Conservation (phyloP, 1,284 basidiomycete genomes). For the Microbotryum lychnidis-dioicae region DNA sequence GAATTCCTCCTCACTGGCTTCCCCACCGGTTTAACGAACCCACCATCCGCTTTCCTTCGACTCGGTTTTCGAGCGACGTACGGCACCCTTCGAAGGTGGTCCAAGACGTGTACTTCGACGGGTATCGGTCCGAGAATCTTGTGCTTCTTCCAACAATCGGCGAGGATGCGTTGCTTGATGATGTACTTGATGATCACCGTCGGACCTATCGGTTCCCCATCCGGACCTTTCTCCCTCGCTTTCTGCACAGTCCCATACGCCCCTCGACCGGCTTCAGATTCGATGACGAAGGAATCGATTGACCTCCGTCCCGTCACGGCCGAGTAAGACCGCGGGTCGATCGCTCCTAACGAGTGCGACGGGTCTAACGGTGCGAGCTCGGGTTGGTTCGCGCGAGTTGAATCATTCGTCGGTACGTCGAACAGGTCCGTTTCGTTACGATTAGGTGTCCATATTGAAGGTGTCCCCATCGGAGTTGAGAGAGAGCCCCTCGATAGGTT, state of each 20-base stretch:
- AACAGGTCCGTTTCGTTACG: not conserved
- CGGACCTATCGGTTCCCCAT: constrained; percentile 62
- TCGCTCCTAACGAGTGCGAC: constrained; percentile 27
- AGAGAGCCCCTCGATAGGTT: constrained; percentile 27
- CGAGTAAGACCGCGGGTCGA: constrained; percentile 32
- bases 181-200: constrained; percentile 89
- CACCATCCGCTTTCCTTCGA: not conserved
- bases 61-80: constrained; percentile 50
- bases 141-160: constrained; percentile 98
- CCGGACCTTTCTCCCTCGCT: constrained; percentile 64
- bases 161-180: constrained; percentile 94
- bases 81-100: constrained; percentile 65
- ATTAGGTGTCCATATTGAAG: not conserved
- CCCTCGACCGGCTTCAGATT: constrained; percentile 82
- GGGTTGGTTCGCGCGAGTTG: not conserved
- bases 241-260: constrained; percentile 94
- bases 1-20: constrained; percentile 8
- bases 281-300: constrained; percentile 70
- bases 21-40: constrained; percentile 1
- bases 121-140: constrained; percentile 91
- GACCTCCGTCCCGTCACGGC: constrained; percentile 41
- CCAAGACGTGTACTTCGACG: constrained; percentile 97
- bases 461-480: constrained; percentile 17
- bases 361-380: constrained; percentile 1
- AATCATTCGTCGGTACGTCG: not conserved